phyloP scores from a whole-genome alignment of 768 basidiomycete genomes.

The Arthromyces matolae region DNA sequence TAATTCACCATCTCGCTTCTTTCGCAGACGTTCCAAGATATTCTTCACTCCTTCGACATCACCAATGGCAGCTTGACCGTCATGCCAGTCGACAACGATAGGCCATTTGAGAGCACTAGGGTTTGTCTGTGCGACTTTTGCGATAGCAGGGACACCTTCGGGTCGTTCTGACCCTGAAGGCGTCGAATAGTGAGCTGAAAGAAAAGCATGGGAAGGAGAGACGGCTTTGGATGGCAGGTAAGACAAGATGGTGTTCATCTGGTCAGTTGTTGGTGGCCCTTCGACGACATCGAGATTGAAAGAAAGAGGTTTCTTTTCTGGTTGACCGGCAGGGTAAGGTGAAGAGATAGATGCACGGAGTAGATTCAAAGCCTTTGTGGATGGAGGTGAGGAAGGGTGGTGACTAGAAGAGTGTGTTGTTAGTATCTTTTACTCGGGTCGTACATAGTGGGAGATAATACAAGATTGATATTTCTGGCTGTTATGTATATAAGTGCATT shows the following conservation, averaged over 20 bases:
- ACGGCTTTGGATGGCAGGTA: constrained; percentile 46
- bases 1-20: constrained; percentile 62
- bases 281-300: constrained; percentile 76
- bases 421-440: not conserved
- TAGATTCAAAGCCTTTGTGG: constrained; percentile 55
- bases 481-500: not conserved
- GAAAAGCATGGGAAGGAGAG: constrained; percentile 41
- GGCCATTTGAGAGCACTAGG: constrained; percentile 73
- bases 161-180: constrained; percentile 36
- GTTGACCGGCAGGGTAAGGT: constrained; percentile 56
- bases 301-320: constrained; percentile 47
- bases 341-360: constrained; percentile 55
- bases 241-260: constrained; percentile 61
- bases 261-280: constrained; percentile 61
- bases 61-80: constrained; percentile 61
- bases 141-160: constrained; percentile 40
- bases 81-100: constrained; percentile 74
- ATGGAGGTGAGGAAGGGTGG: constrained; percentile 60
- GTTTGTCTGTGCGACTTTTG: constrained; percentile 48
- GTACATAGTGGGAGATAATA: constrained; percentile 21
- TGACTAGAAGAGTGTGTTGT: constrained; percentile 43
- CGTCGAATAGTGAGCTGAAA: constrained; percentile 61
- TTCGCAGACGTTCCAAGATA: constrained; percentile 63
- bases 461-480: constrained; percentile 70
- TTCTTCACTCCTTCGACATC: constrained; percentile 64